Conservation (phyloP, 148 eudicot species). For the Linanthus parryae region DNA sequence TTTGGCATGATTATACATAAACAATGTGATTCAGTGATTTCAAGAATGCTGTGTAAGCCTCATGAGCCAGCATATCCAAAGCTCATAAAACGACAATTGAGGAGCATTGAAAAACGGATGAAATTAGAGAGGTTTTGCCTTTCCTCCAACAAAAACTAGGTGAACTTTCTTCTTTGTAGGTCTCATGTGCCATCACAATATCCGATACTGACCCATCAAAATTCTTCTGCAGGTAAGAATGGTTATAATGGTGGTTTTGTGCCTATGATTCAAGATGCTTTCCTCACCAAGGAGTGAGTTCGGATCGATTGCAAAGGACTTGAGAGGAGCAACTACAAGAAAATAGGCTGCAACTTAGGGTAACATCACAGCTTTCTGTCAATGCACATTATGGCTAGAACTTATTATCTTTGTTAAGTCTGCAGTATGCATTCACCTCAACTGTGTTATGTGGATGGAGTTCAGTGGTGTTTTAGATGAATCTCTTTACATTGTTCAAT, state of each 20-base stretch:
- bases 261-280: slow-evolving; percentile 95
- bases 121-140: slow-evolving; percentile 66
- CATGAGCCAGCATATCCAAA: slow-evolving; percentile 87
- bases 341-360: slow-evolving; percentile 86
- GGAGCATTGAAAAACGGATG: slow-evolving; percentile 89
- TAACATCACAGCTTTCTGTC: slow-evolving; percentile 18
- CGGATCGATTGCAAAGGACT: slow-evolving; percentile 87
- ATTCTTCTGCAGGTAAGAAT: slow-evolving; percentile 61
- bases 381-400: neutral
- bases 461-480: neutral
- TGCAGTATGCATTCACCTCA: neutral
- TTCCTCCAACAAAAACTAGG: slow-evolving; percentile 82
- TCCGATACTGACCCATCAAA: neutral
- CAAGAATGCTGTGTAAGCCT: slow-evolving; percentile 96
- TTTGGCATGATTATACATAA: slow-evolving; percentile 75
- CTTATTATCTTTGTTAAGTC: neutral
- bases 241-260: slow-evolving; percentile 89
- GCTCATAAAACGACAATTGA: slow-evolving; percentile 79
- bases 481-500: neutral
- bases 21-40: slow-evolving; percentile 63
- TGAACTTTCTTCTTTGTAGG: slow-evolving; percentile 14
- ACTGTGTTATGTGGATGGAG: neutral
- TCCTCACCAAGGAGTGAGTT: slow-evolving; percentile 68
- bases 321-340: slow-evolving; percentile 76
- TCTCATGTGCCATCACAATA: neutral